phyloP scores from a whole-genome alignment of 225 moss, liverwort and hornwort species.

The Rhytidiadelphus loreus region DNA sequence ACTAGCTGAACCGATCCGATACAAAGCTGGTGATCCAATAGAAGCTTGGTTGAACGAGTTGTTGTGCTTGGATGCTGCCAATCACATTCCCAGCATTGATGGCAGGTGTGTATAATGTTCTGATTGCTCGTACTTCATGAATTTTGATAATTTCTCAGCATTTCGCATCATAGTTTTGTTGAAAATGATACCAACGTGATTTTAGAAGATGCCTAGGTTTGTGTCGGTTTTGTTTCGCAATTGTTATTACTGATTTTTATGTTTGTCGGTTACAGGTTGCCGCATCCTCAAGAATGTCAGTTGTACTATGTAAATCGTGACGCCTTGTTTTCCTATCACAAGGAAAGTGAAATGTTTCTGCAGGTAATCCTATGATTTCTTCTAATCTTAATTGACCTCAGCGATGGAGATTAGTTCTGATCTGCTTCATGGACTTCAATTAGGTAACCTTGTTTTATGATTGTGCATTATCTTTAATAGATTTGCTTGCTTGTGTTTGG shows the following conservation, averaged over 20 bases:
- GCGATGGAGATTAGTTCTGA: neutral
- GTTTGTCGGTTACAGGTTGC: slow-evolving; percentile 33
- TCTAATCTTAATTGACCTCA: neutral
- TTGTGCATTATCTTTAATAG: neutral
- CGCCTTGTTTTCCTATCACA: slow-evolving; percentile 90
- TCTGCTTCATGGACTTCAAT: neutral
- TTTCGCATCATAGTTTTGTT: neutral
- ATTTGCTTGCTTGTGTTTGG: neutral
- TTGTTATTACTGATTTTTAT: neutral
- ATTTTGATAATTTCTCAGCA: neutral
- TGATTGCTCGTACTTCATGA: neutral
- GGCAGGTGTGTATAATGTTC: slow-evolving; percentile 37
- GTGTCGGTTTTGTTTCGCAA: neutral
- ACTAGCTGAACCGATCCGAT: slow-evolving; percentile 84
- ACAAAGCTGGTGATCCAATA: slow-evolving; percentile 85
- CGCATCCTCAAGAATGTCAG: slow-evolving; percentile 94
- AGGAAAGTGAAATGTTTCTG: slow-evolving; percentile 86
- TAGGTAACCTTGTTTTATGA: neutral
- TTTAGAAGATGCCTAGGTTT: neutral
- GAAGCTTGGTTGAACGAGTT: slow-evolving; percentile 91
- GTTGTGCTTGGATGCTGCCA: slow-evolving; percentile 88
- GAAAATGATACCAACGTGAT: neutral
- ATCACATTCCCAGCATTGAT: slow-evolving; percentile 70
- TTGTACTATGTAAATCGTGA: slow-evolving; percentile 94
- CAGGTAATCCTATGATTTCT: slow-evolving; percentile 31